Evolutionary conservation across 257 asterid genomes (phyloP), one percentile per base, ranked within the genome.

Genomic region (Paraleonurus japonicus): DNA sequence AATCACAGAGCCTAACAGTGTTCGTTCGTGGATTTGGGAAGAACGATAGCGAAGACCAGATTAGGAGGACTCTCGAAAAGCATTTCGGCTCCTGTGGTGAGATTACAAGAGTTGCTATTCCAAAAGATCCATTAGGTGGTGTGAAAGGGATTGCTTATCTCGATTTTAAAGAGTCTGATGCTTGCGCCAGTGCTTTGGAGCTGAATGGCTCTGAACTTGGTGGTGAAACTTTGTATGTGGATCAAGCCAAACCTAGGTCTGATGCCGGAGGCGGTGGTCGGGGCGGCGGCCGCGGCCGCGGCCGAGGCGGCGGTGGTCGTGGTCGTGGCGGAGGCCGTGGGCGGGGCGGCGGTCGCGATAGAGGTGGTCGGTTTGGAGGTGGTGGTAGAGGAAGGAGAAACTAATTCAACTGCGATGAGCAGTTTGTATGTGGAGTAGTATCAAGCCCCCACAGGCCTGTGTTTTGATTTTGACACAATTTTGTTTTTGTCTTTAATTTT

Each of bases 31-130:
- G 98, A 3, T 84, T 93, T 64, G 83, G 80, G 72, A 87, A 35
- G 47, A 43, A 68, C 33, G 79, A 57, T 1, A 84, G 82, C 3
- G 96, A 86, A 79, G 81, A 84, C 59, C 76, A 82, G 78, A 79
- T 82, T 30, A 93, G 86, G 84, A 84, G 74, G 43, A 68, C 88
- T 13, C 78, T 93, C 35, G 80, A 86, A 41, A 87, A 82, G 41
- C 92, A 83, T 81, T 93, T 93, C 75, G 85, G 81, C 12, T 32
- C 78, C 51, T 92, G 97, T 79, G 98, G 98, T 27, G 95, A 87
- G 68, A 86, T 92, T 23, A 76, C 80, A 0, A 82, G 94, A 71
- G 76, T 88, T 35, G 83, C 92, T 37, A 68, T 88, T 70, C 97
- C 97, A 0, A 82, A 30, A 51, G 94, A 71, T 74, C 80, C 50